phyloP scores from a whole-genome alignment of 768 basidiomycete species.

The Rhodotorula graminis region DNA sequence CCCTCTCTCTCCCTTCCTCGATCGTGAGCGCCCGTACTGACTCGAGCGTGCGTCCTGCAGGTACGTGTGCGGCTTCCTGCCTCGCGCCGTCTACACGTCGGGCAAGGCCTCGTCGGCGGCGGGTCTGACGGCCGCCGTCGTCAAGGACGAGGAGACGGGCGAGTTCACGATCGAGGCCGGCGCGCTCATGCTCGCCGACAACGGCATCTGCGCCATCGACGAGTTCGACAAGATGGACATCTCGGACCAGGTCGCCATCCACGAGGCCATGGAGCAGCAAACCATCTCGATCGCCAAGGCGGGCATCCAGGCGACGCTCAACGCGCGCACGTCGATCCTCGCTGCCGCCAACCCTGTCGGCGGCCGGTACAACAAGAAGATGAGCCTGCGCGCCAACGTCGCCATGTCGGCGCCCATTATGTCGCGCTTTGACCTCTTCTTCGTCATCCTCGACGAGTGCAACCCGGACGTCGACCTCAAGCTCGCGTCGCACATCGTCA shows the following conservation, averaged over 20 bases:
- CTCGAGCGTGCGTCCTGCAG: constrained; percentile 49
- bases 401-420: constrained; percentile 98
- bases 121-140: constrained; percentile 96
- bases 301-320: constrained; percentile 95
- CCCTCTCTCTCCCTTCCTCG: not conserved
- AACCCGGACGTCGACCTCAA: constrained; percentile 86
- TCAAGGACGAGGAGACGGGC: constrained; percentile 96
- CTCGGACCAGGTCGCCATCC: constrained; percentile 95
- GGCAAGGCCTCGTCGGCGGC: constrained; percentile 99
- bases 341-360: constrained; percentile 98
- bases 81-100: constrained; percentile 95
- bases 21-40: constrained; percentile 20
- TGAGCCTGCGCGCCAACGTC: constrained; percentile 81
- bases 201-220: constrained; percentile 99
- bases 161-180: constrained; percentile 99
- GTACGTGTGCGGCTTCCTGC: constrained; percentile 95
- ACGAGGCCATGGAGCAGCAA: constrained; percentile 98
- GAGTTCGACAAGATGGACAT: constrained; percentile 99
- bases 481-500: constrained; percentile 94
- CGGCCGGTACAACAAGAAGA: constrained; percentile 93
- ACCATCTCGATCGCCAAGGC: constrained; percentile 99
- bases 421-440: constrained; percentile 97
- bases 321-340: constrained; percentile 93
- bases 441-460: constrained; percentile 95
- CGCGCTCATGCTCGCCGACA: constrained; percentile 97